Evolutionary conservation across 352 stramenopile species (phyloP).

Genomic region (Phytophthora pinifolia): DNA sequence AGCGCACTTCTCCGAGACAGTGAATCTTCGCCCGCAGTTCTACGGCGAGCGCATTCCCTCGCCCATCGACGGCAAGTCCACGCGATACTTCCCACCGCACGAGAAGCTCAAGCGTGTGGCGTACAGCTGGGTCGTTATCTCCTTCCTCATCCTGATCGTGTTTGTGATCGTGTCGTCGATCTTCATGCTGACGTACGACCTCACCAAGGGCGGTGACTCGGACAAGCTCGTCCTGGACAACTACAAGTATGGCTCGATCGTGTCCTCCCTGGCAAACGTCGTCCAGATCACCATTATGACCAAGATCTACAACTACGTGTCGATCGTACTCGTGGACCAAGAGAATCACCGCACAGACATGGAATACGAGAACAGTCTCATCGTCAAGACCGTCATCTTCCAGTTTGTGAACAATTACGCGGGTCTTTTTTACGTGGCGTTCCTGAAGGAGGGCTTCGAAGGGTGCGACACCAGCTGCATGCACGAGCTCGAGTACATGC

Average conservation of each 20-base stretch:
- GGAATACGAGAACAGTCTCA: constrained; percentile 91
- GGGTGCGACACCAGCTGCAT: constrained; percentile 79
- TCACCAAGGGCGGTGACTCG: constrained; percentile 63
- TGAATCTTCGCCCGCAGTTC: constrained; percentile 75
- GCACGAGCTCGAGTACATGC: constrained; percentile 88
- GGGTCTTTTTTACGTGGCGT: constrained; percentile 93
- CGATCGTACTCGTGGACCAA: constrained; percentile 88
- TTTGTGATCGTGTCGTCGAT: constrained; percentile 73
- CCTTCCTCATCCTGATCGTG: constrained; percentile 75
- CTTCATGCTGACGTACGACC: constrained; percentile 77
- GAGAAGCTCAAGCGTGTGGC: constrained; percentile 75
- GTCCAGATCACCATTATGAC: constrained; percentile 91
- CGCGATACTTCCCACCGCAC: constrained; percentile 62
- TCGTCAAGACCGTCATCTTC: constrained; percentile 95
- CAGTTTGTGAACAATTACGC: constrained; percentile 96
- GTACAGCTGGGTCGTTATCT: constrained; percentile 80
- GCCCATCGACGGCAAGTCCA: constrained; percentile 69
- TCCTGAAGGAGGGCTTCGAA: constrained; percentile 87
- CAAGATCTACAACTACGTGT: constrained; percentile 90
- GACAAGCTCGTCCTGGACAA: constrained; percentile 59
- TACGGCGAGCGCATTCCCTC: constrained; percentile 73
- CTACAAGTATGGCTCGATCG: constrained; percentile 68
- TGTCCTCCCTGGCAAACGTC: constrained; percentile 73
- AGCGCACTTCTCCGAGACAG: constrained; percentile 62
- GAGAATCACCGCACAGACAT: constrained; percentile 93